These are phyloP conservation scores for Euphorbia tirucalli DNA, from an alignment of 345 rosid species.

Conservation along the genomic window DNA sequence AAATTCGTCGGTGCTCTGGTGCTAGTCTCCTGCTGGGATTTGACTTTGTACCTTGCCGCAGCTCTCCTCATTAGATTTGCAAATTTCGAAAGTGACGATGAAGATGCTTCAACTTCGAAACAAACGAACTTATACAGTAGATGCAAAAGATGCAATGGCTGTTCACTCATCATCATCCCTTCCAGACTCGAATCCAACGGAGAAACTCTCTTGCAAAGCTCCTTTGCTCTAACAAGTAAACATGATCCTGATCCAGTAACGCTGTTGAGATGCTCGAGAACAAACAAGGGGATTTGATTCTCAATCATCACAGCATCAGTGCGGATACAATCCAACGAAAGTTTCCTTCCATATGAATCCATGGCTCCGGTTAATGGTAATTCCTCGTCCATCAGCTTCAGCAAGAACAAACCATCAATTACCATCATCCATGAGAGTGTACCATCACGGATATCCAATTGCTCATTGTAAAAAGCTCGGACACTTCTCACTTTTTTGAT, in stretches of 20 bases:
- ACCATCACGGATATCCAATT: not conserved
- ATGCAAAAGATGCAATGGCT: constrained; percentile 1
- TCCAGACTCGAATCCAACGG: not conserved
- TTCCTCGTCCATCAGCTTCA: not conserved
- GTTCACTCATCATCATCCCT: no score
- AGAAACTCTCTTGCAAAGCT: not conserved
- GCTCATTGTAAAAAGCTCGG: not conserved
- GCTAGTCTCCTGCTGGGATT: no score
- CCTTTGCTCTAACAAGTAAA: not conserved
- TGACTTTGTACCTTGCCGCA: no score
- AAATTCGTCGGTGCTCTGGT: no score
- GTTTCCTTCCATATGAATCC: not conserved
- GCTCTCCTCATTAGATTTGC: no score
- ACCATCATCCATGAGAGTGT: constrained; percentile 7
- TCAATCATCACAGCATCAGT: not conserved
- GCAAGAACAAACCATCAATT: constrained; percentile 8
- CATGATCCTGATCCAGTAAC: not conserved
- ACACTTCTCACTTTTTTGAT: not conserved
- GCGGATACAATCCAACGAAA: not conserved
- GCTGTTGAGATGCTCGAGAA: not conserved
- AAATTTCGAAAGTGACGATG: no score
- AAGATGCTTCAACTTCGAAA: no score
- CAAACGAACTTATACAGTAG: not conserved
- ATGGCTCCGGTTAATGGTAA: not conserved
- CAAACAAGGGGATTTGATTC: constrained; percentile 5